These are phyloP conservation scores for Leptomonas seymouri DNA, from an alignment of 208 protist genomes.

Conservation along the genomic window DNA sequence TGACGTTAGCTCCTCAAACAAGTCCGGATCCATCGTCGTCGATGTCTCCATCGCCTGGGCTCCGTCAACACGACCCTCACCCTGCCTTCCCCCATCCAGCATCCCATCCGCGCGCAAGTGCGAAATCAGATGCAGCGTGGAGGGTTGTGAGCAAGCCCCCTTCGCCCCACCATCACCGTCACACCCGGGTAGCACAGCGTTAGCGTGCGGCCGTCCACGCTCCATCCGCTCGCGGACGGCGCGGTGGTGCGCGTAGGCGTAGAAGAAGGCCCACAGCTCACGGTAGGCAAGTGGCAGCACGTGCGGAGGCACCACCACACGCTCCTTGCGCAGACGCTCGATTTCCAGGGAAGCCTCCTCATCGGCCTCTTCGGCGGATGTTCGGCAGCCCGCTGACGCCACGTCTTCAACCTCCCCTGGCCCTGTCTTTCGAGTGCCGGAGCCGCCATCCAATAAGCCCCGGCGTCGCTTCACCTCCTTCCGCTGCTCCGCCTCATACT, in stretches of 20 bases:
- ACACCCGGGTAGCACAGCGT: neutral
- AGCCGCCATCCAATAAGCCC: no score
- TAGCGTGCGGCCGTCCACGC: neutral
- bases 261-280: constrained; percentile 68
- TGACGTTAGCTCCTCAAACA: constrained; percentile 16
- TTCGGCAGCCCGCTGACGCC: neutral
- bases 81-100: neutral
- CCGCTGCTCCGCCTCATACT: constrained; percentile 6
- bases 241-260: constrained; percentile 47
- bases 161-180: neutral
- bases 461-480: neutral
- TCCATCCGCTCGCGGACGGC: constrained; percentile 8
- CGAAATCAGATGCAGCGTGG: constrained; percentile 35
- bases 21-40: constrained; percentile 1
- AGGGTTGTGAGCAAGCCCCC: neutral
- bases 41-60: neutral
- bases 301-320: constrained; percentile 24
- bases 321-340: constrained; percentile 17
- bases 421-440: no score
- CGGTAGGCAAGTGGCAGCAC: constrained; percentile 28
- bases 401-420: neutral
- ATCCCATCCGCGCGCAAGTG: constrained; percentile 40
- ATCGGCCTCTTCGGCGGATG: constrained; percentile 8
- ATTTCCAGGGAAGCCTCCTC: constrained; percentile 5
- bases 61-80: no score